A percentile compares a stretch with the other conserved stretches of the same genome.
Evolutionary conservation across 2,329 filamentous ascomycete genomes (phyloP).

Genomic region (Podosphaera leucotricha): DNA sequence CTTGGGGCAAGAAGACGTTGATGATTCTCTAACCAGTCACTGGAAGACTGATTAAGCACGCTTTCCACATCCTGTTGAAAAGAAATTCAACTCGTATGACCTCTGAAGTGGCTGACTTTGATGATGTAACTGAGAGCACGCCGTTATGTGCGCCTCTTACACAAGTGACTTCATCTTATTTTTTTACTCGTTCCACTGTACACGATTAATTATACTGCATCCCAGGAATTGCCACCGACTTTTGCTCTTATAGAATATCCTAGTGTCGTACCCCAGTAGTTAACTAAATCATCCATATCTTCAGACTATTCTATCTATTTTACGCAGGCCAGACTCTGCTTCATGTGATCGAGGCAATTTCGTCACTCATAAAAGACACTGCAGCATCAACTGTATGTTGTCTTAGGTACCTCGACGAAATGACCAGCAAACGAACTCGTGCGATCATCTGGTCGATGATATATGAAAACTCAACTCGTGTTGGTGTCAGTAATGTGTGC

Average conservation of each 20-base stretch:
- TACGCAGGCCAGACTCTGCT: no score
- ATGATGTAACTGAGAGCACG: not conserved
- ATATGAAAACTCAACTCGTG: no score
- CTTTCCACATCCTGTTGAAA: not conserved
- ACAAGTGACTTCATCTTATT: not conserved
- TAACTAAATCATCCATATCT: not conserved
- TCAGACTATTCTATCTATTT: no score
- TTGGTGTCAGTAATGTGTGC: no score
- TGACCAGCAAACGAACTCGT: no score
- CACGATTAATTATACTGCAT: not conserved
- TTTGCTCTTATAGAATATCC: not conserved
- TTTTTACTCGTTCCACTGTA: not conserved
- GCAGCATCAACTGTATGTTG: no score
- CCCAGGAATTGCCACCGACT: not conserved
- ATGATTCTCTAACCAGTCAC: conserved; percentile 48
- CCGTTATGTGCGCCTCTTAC: no score
- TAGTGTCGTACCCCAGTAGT: not conserved
- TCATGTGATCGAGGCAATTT: no score
- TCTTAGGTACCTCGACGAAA: no score
- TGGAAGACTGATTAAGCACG: conserved; percentile 70
- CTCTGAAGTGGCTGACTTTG: not conserved
- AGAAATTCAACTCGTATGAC: not conserved
- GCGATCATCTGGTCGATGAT: no score
- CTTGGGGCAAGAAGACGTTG: conserved; percentile 60
- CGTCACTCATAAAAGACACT: no score